These are phyloP conservation scores for Candida bentonensis DNA, from an alignment of 805 yeast genomes.

Conservation along the genomic window DNA sequence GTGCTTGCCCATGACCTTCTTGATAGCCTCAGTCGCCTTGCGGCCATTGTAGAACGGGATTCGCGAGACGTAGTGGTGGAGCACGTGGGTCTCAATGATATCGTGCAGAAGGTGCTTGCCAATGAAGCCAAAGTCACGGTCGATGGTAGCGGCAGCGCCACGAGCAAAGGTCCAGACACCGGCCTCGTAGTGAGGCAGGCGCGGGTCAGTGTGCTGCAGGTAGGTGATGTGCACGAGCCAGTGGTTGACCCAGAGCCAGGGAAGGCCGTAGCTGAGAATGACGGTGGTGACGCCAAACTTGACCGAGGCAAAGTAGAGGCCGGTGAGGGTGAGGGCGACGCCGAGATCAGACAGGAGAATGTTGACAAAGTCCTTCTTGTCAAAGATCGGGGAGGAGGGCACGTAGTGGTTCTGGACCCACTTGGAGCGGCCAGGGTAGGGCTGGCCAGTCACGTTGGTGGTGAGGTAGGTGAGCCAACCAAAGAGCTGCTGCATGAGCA, in stretches of 20 bases:
- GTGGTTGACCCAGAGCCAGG: slow-evolving; percentile 72
- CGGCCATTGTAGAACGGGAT: slow-evolving; percentile 76
- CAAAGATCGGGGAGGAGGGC: slow-evolving; percentile 64
- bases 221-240: slow-evolving; percentile 82
- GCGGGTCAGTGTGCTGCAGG: slow-evolving; percentile 70
- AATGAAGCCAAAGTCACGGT: slow-evolving; percentile 67
- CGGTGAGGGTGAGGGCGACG: slow-evolving; percentile 35
- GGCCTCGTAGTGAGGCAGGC: slow-evolving; percentile 68
- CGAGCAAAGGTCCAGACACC: slow-evolving; percentile 63
- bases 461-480: slow-evolving; percentile 62
- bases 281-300: slow-evolving; percentile 50
- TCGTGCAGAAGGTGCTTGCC: slow-evolving; percentile 75
- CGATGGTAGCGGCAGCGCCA: slow-evolving; percentile 85
- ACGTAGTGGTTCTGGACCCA: slow-evolving; percentile 52
- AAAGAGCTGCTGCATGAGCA: slow-evolving; percentile 56
- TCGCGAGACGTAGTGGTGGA: slow-evolving; percentile 72
- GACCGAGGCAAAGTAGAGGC: slow-evolving; percentile 46
- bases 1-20: slow-evolving; percentile 74
- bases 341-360: slow-evolving; percentile 66
- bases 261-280: slow-evolving; percentile 57
- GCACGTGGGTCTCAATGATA: slow-evolving; percentile 80
- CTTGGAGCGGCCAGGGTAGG: slow-evolving; percentile 32
- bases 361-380: slow-evolving; percentile 56
- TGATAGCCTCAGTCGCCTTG: slow-evolving; percentile 62
- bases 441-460: slow-evolving; percentile 68